Conservation (phyloP, 2,329 filamentous ascomycete species). For the Aureobasidium pullulans region DNA sequence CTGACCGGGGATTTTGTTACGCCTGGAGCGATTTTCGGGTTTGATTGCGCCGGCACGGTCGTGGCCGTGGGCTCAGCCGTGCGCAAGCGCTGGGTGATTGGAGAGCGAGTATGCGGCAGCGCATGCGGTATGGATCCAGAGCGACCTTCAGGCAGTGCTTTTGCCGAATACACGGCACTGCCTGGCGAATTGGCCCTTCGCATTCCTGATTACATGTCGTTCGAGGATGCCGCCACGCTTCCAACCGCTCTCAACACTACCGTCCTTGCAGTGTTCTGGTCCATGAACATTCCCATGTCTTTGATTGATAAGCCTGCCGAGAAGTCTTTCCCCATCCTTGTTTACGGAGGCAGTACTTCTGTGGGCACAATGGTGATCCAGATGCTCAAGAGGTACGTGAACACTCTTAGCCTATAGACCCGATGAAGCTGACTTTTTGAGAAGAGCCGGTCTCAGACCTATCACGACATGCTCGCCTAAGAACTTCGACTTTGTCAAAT, state of each 20-base stretch:
- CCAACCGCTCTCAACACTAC: not conserved
- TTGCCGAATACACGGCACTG: conserved; percentile 12
- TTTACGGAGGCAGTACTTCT: conserved; percentile 40
- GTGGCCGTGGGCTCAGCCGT: conserved; percentile 20
- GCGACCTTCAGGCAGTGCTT: conserved; percentile 9
- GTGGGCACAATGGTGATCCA: conserved; percentile 41
- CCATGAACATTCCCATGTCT: not conserved
- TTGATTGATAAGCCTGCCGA: not conserved
- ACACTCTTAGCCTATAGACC: not conserved
- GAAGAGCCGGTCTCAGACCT: conserved; percentile 31
- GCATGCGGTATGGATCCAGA: conserved; percentile 7
- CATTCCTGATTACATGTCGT: conserved; percentile 9
- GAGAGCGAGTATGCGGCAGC: conserved; percentile 10
- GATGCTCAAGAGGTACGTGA: conserved; percentile 29
- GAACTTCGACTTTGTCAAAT: conserved; percentile 36
- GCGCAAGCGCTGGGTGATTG: not conserved
- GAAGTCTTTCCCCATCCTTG: conserved; percentile 29
- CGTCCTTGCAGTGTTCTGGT: not conserved
- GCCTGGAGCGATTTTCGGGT: conserved; percentile 27
- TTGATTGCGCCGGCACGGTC: conserved; percentile 31
- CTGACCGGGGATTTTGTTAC: conserved; percentile 23
- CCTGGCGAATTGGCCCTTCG: not conserved
- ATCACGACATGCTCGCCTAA: conserved; percentile 40
- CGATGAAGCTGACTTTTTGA: not conserved
- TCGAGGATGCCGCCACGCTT: conserved; percentile 7